Evolutionary conservation across 73 alveolate genomes (phyloP).

Genomic region (Paramecium biaurelia): DNA sequence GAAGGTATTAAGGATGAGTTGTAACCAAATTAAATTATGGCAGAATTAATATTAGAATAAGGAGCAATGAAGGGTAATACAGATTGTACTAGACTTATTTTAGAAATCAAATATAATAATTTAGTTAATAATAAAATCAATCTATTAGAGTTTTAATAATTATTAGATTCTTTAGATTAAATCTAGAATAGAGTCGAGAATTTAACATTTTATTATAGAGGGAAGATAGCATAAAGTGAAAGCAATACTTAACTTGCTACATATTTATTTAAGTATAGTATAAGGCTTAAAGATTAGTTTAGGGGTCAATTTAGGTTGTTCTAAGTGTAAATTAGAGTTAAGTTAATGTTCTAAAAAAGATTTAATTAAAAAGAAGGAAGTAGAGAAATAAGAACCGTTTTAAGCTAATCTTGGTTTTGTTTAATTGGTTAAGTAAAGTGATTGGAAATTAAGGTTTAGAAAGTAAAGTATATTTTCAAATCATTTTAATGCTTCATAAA

Average conservation of each 20-base stretch:
- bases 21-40: neutral
- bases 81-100: neutral
- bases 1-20: neutral
- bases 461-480: neutral
- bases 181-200: neutral
- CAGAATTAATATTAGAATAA: neutral
- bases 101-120: neutral
- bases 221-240: neutral
- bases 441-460: neutral
- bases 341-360: neutral
- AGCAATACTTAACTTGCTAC: neutral
- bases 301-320: neutral
- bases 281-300: neutral
- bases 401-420: neutral
- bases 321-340: neutral
- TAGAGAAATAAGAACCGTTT: neutral
- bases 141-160: neutral
- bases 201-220: neutral
- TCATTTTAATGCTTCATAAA: neutral
- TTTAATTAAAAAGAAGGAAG: neutral
- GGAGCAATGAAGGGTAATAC: neutral
- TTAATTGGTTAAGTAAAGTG: neutral
- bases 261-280: neutral
- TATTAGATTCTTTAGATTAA: neutral
- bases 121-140: neutral